These are phyloP conservation scores for Neurospora pannonica DNA, from an alignment of 495 filamentous ascomycete genomes.

Conservation along the genomic window DNA sequence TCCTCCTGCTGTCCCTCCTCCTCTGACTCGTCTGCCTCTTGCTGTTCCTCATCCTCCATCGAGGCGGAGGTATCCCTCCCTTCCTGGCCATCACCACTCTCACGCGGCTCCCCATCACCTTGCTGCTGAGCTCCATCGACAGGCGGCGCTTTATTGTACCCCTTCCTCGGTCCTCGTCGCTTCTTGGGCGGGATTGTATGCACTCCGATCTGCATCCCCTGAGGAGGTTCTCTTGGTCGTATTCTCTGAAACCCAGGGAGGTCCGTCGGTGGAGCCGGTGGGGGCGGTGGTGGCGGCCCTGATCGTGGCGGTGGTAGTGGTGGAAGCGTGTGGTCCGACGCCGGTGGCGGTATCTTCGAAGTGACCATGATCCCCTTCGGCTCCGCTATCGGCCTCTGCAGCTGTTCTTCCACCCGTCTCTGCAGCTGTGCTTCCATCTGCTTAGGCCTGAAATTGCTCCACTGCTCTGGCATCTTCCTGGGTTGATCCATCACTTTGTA, in stretches of 20 bases:
- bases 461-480: not conserved
- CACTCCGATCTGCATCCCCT: not conserved
- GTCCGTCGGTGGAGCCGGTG: not conserved
- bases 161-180: not conserved
- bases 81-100: not conserved
- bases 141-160: not conserved
- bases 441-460: not conserved
- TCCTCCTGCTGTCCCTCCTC: not conserved
- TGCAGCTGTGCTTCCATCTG: not conserved
- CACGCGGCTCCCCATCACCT: not conserved
- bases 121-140: not conserved
- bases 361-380: not conserved
- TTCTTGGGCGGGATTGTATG: not conserved
- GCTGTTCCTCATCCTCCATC: not conserved
- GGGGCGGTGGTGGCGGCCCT: not conserved
- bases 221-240: not conserved
- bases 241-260: not conserved
- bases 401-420: not conserved
- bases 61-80: not conserved
- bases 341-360: not conserved
- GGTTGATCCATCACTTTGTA: not conserved
- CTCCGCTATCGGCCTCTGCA: not conserved
- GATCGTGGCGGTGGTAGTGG: not conserved
- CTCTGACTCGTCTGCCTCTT: not conserved
- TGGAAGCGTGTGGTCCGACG: not conserved